Base-by-base conservation (phyloP, 1,284 basidiomycete genomes). In the Mrakiaceae sp. region DNA sequence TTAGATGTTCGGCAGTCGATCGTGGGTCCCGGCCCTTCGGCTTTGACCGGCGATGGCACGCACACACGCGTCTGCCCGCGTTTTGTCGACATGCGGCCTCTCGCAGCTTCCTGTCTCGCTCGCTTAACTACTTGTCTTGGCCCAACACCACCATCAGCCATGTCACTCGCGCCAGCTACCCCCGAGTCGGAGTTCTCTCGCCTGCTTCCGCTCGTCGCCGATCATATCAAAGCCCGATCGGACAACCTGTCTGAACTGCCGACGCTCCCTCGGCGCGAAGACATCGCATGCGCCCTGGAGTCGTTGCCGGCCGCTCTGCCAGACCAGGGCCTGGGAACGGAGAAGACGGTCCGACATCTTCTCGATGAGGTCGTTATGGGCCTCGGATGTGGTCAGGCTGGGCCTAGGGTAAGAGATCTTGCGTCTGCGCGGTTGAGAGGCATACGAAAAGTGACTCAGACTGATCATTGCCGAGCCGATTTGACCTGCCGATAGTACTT, bases 381-480 rank as follows among this genome's bases (percentile, higher is more conserved):
- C 0, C 70, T 78, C 2, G 69, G 76, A 0, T 70, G 70, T 46
- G 78, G 76, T 10, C 79, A 80, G 62, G 73, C 74, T 46, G 78
- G 77, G 0, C 69, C 70, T 9, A 66, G 68, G 9, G 70, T 69
- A 42, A 11, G 58, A 8, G 57, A 1, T 9, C 3, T 8, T 14
- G 46, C 10, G 43, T 16, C 3, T 16, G 56, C 4, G 16, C 12
- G 46, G 16, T 39, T 11, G 16, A 11, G 39, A 47, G 46, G 27
- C 4, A 40, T 3, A 52, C 14, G 14, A 5, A 5, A 2, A 16
- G 14, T 9, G 6, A 3, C 39, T 48, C 39, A 8, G 7, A 2
- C 2, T 27, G 11, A 6, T 27, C 11, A 3, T 2, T 59, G 58
- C 27, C 66, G 62, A n/a, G 40, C 46, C 14, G 40, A 5, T 5